phyloP scores from a whole-genome alignment of 2,329 filamentous ascomycete genomes.

The Tolypocladium sp. region DNA sequence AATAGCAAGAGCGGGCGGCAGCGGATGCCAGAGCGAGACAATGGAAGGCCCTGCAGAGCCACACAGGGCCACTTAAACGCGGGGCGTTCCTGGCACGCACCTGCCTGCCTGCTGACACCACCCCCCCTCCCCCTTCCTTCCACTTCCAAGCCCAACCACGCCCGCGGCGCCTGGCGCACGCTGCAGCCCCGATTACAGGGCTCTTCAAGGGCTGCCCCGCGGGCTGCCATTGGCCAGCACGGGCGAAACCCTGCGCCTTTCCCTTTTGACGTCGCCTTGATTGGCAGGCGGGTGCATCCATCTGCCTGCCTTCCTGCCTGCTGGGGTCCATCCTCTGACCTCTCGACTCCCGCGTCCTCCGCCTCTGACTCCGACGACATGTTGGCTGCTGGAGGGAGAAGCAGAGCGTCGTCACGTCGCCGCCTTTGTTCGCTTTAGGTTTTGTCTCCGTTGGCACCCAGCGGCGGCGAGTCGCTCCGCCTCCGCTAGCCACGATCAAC shows the following conservation, averaged over 20 bases:
- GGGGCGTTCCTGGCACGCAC: conserved; percentile 26
- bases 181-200: conserved; percentile 22
- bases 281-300: conserved; percentile 3
- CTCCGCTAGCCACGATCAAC: background rate
- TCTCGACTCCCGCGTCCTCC: background rate
- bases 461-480: background rate
- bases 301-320: background rate
- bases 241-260: conserved; percentile 8
- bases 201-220: conserved; percentile 20
- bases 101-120: conserved; percentile 4
- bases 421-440: too few species aligned
- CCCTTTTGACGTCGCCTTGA: conserved; percentile 5
- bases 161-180: conserved; percentile 9
- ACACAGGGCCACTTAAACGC: conserved; percentile 19
- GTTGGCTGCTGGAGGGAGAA: background rate
- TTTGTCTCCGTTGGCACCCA: background rate
- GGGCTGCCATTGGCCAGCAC: conserved; percentile 10
- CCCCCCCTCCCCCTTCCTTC: background rate
- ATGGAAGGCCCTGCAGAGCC: background rate
- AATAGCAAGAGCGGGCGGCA: background rate
- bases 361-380: background rate
- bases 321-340: background rate
- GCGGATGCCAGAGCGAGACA: background rate
- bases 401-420: background rate
- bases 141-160: background rate